Conservation (phyloP, 2,329 filamentous ascomycete genomes). For the Fusarium armeniacum region DNA sequence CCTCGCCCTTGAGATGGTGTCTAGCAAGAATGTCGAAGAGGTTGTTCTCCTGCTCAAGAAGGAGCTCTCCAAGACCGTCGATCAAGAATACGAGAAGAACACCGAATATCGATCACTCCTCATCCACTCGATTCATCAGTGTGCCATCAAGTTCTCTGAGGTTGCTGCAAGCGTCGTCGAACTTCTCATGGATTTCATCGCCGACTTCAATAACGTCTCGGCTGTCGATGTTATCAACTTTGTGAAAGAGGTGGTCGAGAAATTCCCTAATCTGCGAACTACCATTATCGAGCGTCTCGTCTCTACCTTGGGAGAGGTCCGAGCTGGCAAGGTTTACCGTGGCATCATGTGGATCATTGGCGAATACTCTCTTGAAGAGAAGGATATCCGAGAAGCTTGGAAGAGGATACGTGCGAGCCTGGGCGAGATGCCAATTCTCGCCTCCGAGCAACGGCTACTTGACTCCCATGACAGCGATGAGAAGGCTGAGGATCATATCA, state of each 20-base stretch:
- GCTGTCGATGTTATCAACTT: slow-evolving; percentile 98
- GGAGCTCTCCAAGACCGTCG: slow-evolving; percentile 95
- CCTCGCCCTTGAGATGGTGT: slow-evolving; percentile 97
- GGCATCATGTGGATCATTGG: slow-evolving; percentile 98
- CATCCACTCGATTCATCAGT: slow-evolving; percentile 97
- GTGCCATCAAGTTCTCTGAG: slow-evolving; percentile 98
- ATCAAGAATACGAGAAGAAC: slow-evolving; percentile 99
- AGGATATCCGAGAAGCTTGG: slow-evolving; percentile 96
- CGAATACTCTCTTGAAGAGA: slow-evolving; percentile 94
- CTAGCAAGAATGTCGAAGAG: slow-evolving; percentile 98
- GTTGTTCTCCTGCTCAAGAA: slow-evolving; percentile 97
- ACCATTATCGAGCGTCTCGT: slow-evolving; percentile 92
- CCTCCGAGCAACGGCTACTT: slow-evolving; percentile 91
- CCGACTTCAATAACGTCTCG: slow-evolving; percentile 96
- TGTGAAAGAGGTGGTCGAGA: slow-evolving; percentile 98
- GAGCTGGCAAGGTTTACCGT: slow-evolving; percentile 96
- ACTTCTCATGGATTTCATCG: slow-evolving; percentile 98
- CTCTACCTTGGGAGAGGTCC: slow-evolving; percentile 90
- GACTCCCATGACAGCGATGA: slow-evolving; percentile 84
- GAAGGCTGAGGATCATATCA: slow-evolving; percentile 76
- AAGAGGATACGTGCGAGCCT: slow-evolving; percentile 93
- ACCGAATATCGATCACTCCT: slow-evolving; percentile 93
- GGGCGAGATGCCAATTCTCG: slow-evolving; percentile 96
- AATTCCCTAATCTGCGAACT: slow-evolving; percentile 89
- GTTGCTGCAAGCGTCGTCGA: slow-evolving; percentile 97